Percentiles rank a stretch among this genome's conserved stretches.
These are phyloP conservation scores for Diaporthe sp. DNA, from an alignment of 2,329 filamentous ascomycete genomes.

Conservation along the genomic window DNA sequence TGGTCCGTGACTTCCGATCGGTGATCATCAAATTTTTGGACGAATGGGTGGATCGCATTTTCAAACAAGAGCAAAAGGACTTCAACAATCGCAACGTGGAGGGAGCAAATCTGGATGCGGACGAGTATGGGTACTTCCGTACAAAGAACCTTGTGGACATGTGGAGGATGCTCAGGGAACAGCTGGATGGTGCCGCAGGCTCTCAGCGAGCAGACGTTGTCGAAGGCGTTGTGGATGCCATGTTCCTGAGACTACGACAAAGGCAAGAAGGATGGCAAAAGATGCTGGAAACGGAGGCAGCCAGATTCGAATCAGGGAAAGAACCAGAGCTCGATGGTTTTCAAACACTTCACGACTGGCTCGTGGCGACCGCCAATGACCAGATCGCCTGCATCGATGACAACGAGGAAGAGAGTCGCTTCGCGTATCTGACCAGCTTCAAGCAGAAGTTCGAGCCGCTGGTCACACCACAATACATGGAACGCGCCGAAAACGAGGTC, in stretches of 20 bases:
- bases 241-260: slow-evolving; percentile 87
- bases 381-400: slow-evolving; percentile 99
- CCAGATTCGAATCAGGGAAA: slow-evolving; percentile 75
- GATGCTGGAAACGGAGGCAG: slow-evolving; percentile 88
- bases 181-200: slow-evolving; percentile 86
- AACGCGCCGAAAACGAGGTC: slow-evolving; percentile 80
- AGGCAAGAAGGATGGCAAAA: slow-evolving; percentile 90
- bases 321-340: slow-evolving; percentile 73
- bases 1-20: slow-evolving; percentile 93
- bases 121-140: slow-evolving; percentile 91
- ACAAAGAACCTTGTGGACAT: slow-evolving; percentile 93
- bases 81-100: slow-evolving; percentile 84
- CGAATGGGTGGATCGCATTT: slow-evolving; percentile 97
- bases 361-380: slow-evolving; percentile 96
- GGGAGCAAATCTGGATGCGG: slow-evolving; percentile 82
- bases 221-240: slow-evolving; percentile 95
- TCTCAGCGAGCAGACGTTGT: slow-evolving; percentile 91
- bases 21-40: slow-evolving; percentile 96
- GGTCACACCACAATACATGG: slow-evolving; percentile 84
- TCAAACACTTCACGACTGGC: slow-evolving; percentile 93
- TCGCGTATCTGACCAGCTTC: slow-evolving; percentile 90
- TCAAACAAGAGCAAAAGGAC: slow-evolving; percentile 82
- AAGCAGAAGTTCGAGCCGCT: slow-evolving; percentile 84
- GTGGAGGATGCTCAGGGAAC: slow-evolving; percentile 97
- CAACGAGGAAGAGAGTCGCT: slow-evolving; percentile 79